A percentile compares a stretch with the other conserved stretches of the same genome.
These are phyloP conservation scores for Lithohypha guttulata DNA, from an alignment of 2,329 filamentous ascomycete species.

Conservation along the genomic window DNA sequence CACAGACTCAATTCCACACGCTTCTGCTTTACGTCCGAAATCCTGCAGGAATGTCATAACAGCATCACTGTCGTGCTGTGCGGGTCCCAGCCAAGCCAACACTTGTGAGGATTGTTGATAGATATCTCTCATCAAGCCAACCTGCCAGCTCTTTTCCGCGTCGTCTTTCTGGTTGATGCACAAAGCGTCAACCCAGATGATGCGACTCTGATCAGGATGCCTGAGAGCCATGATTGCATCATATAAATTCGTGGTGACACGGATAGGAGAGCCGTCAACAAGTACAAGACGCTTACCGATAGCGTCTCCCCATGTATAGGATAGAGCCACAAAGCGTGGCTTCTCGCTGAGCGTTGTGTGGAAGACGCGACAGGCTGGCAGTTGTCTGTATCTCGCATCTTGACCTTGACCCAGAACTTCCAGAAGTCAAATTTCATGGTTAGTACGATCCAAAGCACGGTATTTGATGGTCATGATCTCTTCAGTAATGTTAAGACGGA, in stretches of 20 bases:
- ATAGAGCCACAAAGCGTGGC: slow-evolving; percentile 1
- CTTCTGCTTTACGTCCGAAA: too few relatives aligned
- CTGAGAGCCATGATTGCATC: slow-evolving; percentile 4
- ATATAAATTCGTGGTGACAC: slow-evolving; percentile 1
- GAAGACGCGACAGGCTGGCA: background rate
- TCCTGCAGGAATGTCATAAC: too few relatives aligned
- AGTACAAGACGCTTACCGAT: background rate
- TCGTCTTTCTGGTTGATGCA: too few relatives aligned
- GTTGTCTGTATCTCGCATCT: slow-evolving; percentile 1
- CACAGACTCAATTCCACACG: too few relatives aligned
- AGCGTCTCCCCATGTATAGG: background rate
- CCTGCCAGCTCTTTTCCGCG: too few relatives aligned
- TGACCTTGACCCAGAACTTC: slow-evolving; percentile 3
- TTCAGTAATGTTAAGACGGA: too few relatives aligned
- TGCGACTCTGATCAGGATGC: too few relatives aligned
- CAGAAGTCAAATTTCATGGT: slow-evolving; percentile 4
- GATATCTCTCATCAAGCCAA: too few relatives aligned
- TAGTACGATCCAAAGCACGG: slow-evolving; percentile 2
- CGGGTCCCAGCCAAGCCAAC: too few relatives aligned
- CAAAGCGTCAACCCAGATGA: too few relatives aligned
- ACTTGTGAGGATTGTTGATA: too few relatives aligned
- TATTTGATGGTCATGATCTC: slow-evolving; percentile 1
- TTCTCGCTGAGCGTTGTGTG: background rate
- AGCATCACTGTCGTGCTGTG: too few relatives aligned
- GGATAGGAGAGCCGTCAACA: background rate